phyloP scores from a whole-genome alignment of 352 stramenopile species.

The Phytopythium cucurbitacearum region DNA sequence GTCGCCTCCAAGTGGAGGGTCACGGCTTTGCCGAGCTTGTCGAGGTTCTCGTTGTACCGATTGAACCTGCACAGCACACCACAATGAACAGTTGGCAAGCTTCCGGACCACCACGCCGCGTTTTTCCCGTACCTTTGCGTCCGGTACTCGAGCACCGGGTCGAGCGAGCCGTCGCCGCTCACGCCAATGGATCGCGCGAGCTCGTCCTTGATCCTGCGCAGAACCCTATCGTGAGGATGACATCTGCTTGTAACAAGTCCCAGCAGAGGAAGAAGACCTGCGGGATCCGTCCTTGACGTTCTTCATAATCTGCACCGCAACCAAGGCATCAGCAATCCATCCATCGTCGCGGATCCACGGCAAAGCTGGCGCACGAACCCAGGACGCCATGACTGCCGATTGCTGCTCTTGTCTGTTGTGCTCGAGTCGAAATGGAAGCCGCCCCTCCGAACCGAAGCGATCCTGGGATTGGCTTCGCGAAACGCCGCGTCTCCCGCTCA shows the following conservation, averaged over 20 bases:
- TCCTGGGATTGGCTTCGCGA: not conserved
- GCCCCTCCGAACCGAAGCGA: not conserved
- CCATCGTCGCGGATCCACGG: not conserved
- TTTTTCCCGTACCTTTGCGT: conserved; percentile 36
- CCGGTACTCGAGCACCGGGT: conserved; percentile 62
- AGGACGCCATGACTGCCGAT: conserved; percentile 29
- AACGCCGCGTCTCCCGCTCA: no score
- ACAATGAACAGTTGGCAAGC: not conserved
- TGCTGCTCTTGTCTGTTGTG: conserved; percentile 2
- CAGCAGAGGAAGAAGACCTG: conserved; percentile 16
- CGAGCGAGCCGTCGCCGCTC: conserved; percentile 42
- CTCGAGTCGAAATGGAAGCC: not conserved
- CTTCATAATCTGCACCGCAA: conserved; percentile 39
- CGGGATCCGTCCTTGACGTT: conserved; percentile 78
- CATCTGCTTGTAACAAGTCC: not conserved
- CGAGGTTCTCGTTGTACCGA: conserved; percentile 54
- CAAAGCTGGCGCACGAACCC: conserved; percentile 15
- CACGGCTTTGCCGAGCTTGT: conserved; percentile 54
- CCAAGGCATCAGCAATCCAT: not conserved
- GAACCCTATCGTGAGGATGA: not conserved
- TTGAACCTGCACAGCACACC: conserved; percentile 28
- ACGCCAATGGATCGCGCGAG: conserved; percentile 54
- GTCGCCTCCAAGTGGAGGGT: conserved; percentile 33
- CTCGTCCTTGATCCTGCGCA: conserved; percentile 65
- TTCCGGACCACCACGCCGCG: not conserved